Percentiles rank a stretch among this genome's conserved stretches.
phyloP scores from a whole-genome alignment of 2,329 filamentous ascomycete species.

The Trichoderma sp. region DNA sequence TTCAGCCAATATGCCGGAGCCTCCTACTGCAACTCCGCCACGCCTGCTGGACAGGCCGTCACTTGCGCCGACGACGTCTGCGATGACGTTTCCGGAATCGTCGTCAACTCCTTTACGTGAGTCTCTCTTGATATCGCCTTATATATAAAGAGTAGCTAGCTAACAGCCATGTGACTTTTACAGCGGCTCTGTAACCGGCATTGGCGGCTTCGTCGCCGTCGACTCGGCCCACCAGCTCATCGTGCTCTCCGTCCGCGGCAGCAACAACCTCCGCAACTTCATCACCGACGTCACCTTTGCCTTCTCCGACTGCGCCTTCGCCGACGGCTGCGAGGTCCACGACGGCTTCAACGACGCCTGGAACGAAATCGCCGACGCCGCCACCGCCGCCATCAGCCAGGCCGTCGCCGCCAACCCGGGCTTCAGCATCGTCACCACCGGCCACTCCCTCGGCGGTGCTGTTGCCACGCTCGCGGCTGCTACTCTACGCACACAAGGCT shows the following conservation, averaged over 20 bases:
- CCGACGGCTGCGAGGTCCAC: conserved; percentile 53
- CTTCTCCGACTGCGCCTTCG: conserved; percentile 36
- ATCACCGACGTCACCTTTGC: conserved; percentile 53
- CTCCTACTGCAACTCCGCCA: conserved; percentile 55
- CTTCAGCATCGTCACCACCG: conserved; percentile 60
- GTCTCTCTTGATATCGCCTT: conserved; percentile 22
- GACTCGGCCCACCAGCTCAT: conserved; percentile 55
- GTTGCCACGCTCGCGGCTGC: conserved; percentile 62
- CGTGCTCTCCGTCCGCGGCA: conserved; percentile 63
- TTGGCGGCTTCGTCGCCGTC: conserved; percentile 53
- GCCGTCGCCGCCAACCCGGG: conserved; percentile 50
- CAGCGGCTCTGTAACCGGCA: conserved; percentile 47
- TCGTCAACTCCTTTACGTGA: conserved; percentile 48
- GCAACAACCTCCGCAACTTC: conserved; percentile 61
- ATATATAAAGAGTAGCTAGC: neutral
- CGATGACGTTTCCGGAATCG: conserved; percentile 46
- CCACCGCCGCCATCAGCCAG: conserved; percentile 46
- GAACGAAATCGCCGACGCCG: conserved; percentile 50
- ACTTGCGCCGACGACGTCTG: conserved; percentile 49
- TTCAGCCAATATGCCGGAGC: conserved; percentile 56
- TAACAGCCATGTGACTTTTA: conserved; percentile 13
- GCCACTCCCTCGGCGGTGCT: conserved; percentile 69
- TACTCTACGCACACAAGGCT: conserved; percentile 53
- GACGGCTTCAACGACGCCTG: conserved; percentile 62
- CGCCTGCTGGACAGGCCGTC: conserved; percentile 42